These are phyloP conservation scores for Xylaria sp. DNA, from an alignment of 2,329 filamentous ascomycete species.

Conservation along the genomic window DNA sequence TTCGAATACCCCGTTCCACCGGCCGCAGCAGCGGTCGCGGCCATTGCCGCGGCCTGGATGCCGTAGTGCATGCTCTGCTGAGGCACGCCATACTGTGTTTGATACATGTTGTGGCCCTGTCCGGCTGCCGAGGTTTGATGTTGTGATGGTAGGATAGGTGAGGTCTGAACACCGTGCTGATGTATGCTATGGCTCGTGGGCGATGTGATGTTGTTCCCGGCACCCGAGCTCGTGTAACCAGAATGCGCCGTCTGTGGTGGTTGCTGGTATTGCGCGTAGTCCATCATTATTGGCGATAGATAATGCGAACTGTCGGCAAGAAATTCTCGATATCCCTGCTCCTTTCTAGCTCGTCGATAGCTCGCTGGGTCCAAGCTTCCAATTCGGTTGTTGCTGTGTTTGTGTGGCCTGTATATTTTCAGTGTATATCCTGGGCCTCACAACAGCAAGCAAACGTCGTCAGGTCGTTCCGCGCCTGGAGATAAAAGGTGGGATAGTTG, in stretches of 20 bases:
- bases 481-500: constrained; percentile 52
- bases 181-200: constrained; percentile 76
- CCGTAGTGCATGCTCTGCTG: constrained; percentile 83
- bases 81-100: constrained; percentile 78
- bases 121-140: constrained; percentile 73
- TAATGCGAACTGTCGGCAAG: constrained; percentile 43
- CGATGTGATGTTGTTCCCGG: constrained; percentile 73
- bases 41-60: constrained; percentile 92
- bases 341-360: constrained; percentile 41
- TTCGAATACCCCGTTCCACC: constrained; percentile 75
- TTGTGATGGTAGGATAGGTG: constrained; percentile 83
- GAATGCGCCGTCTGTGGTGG: constrained; percentile 73
- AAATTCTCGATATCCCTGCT: constrained; percentile 48
- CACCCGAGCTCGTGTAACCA: constrained; percentile 69
- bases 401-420: constrained; percentile 39
- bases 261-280: constrained; percentile 79
- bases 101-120: constrained; percentile 80
- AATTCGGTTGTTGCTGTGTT: constrained; percentile 34
- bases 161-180: constrained; percentile 75
- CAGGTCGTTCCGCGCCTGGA: constrained; percentile 43
- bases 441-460: constrained; percentile 40
- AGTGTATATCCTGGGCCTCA: constrained; percentile 31
- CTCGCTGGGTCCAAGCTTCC: constrained; percentile 22
- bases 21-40: constrained; percentile 87
- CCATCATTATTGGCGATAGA: constrained; percentile 67